Base-by-base conservation (phyloP, 257 asterid genomes). In the Agastache rugosa region DNA sequence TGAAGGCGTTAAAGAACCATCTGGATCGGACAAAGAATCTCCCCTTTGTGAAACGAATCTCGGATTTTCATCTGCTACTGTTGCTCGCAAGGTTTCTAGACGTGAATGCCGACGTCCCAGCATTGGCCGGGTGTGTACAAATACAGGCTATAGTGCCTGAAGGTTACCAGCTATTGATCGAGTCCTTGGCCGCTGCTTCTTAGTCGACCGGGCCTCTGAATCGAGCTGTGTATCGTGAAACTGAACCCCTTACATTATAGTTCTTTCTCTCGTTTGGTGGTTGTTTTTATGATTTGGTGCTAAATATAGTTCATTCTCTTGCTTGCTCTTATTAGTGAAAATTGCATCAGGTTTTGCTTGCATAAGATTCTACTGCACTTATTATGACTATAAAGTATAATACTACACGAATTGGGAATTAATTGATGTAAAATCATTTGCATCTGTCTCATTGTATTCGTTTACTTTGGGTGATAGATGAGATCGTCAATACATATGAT, bases 31-130 rank as follows among this genome's bases (percentile, higher is more conserved):
- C 93, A 65, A 95, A 86, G 84, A 79, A 47, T 75, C 81, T 86
- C 35, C 86, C 97, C 5, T 92, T 89, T 17, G 94, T 89, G 84
- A 90, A 90, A 83, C 87, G 87, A 70, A 95, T 92, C 17, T 86
- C 99, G 7, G 99, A 95, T 69, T 95, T 95, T 77, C 99, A 95
- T 78, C 89, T 92, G 67, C 88, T 95, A 35, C 96, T 92, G 47
- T 69, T 89, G 76, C 77, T 95, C 19, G 93, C 90, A 16, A 84
- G 91, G 82, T 84, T 83, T 74, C 74, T 95, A 72, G 99, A 92
- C 50, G 76, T 92, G 37, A 85, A 94, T 71, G 68, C 96, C 10
- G 99, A 95, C 69, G 90, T 92, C 55, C 98, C 99, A 11, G 91
- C 96, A 19, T 75, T 95, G 79, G 85, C 97, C 0, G 97, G 82